Percentiles rank a stretch among this genome's conserved stretches.
Conservation (phyloP, 2,329 filamentous ascomycete genomes). For the Teratosphaeria destructans region DNA sequence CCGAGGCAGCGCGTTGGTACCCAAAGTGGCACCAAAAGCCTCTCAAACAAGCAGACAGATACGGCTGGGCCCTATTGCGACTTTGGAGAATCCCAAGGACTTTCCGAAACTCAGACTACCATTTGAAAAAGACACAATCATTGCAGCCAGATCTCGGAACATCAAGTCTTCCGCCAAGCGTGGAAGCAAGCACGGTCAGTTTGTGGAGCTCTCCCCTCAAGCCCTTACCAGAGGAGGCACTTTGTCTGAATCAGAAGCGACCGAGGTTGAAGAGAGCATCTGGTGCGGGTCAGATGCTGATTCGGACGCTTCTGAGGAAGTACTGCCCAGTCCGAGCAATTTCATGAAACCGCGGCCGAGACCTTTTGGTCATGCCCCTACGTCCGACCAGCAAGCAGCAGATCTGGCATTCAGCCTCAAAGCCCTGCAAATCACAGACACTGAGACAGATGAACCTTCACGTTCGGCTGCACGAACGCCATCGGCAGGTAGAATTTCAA, state of each 20-base stretch:
- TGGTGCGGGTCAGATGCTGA: slow-evolving; percentile 22
- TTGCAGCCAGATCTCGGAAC: neutral
- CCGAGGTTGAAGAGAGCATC: slow-evolving; percentile 25
- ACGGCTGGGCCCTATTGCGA: slow-evolving; percentile 3
- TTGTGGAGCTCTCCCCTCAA: neutral
- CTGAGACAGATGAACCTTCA: neutral
- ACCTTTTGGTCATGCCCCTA: neutral
- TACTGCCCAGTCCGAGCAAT: slow-evolving; percentile 18
- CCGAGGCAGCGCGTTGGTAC: neutral
- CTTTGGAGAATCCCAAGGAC: neutral
- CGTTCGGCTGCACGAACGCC: neutral
- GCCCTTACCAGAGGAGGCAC: neutral
- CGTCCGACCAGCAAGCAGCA: neutral
- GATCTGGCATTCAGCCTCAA: neutral
- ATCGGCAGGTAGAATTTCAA: neutral
- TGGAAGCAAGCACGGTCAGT: neutral
- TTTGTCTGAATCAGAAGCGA: slow-evolving; percentile 9
- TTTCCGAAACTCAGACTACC: neutral
- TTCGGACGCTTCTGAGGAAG: slow-evolving; percentile 14
- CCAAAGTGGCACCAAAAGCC: neutral
- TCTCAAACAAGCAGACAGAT: slow-evolving; percentile 3
- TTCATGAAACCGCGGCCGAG: slow-evolving; percentile 11
- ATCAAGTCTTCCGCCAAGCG: neutral
- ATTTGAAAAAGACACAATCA: neutral
- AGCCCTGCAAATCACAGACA: neutral